These are phyloP conservation scores for Hypoxylon rickii DNA, from an alignment of 495 filamentous ascomycete genomes.

Conservation along the genomic window DNA sequence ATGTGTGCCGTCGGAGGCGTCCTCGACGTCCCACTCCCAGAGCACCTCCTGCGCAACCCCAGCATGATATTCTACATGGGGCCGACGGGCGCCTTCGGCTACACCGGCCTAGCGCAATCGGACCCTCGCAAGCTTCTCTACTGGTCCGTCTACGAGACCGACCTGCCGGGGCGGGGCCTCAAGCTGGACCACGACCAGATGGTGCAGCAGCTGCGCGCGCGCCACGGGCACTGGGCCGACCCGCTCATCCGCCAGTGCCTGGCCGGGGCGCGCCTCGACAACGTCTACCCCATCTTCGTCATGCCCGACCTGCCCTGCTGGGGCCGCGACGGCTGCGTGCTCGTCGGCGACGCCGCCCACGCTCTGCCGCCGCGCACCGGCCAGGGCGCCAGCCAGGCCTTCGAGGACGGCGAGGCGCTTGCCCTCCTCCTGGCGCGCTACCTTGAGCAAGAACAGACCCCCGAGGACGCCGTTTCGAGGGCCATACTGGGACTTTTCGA, in stretches of 20 bases:
- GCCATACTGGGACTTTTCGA: slow-evolving; percentile 11
- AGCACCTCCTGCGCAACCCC: slow-evolving; percentile 37
- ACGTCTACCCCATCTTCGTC: slow-evolving; percentile 60
- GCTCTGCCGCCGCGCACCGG: slow-evolving; percentile 50
- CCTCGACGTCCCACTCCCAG: slow-evolving; percentile 41
- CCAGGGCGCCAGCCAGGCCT: slow-evolving; percentile 44
- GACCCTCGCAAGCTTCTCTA: slow-evolving; percentile 21
- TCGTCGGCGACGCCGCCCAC: slow-evolving; percentile 54
- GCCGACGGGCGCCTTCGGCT: slow-evolving; percentile 63
- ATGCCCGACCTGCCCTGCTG: slow-evolving; percentile 54
- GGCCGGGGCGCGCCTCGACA: slow-evolving; percentile 44
- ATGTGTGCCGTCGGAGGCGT: slow-evolving; percentile 61
- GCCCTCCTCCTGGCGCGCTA: slow-evolving; percentile 32
- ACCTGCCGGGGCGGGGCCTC: slow-evolving; percentile 11
- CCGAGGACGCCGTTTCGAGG: slow-evolving; percentile 2
- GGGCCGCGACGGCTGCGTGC: slow-evolving; percentile 44
- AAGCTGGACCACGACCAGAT: slow-evolving; percentile 48
- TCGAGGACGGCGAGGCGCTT: slow-evolving; percentile 43
- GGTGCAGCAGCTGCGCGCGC: slow-evolving; percentile 45
- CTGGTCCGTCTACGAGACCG: slow-evolving; percentile 23
- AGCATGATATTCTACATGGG: slow-evolving; percentile 58
- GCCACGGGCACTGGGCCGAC: slow-evolving; percentile 55
- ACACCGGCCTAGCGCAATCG: slow-evolving; percentile 38
- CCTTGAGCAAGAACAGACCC: slow-evolving; percentile 1
- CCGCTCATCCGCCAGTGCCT: slow-evolving; percentile 56